Percentiles rank a stretch among this genome's conserved stretches.
Evolutionary conservation across 2,329 filamentous ascomycete species (phyloP).

Genomic region (Penicillium vulpinum): DNA sequence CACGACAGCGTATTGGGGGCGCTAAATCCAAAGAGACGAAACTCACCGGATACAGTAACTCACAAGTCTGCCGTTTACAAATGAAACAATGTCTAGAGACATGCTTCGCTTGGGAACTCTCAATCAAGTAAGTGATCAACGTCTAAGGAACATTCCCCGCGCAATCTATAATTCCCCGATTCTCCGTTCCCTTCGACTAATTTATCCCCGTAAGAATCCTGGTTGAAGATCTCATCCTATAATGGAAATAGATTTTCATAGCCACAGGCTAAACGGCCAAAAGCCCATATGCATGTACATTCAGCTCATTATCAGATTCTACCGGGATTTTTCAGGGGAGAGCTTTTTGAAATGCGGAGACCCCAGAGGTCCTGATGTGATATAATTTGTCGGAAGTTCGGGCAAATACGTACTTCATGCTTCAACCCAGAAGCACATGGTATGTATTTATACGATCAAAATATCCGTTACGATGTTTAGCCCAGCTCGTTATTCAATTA

Average conservation of each 20-base stretch:
- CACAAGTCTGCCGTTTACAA: neutral
- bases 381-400: neutral
- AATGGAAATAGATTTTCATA: neutral
- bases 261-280: neutral
- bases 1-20: neutral
- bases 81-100: neutral
- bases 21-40: neutral
- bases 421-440: neutral
- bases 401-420: neutral
- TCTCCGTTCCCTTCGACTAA: neutral
- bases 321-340: neutral
- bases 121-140: neutral
- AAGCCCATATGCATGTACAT: neutral
- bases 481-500: neutral
- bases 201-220: neutral
- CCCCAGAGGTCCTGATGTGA: neutral
- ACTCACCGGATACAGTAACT: neutral
- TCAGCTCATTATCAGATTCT: neutral
- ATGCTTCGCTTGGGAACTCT: neutral
- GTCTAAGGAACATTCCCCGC: neutral
- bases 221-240: neutral
- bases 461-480: neutral
- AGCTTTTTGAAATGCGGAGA: neutral
- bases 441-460: neutral
- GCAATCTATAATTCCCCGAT: constrained; percentile 2